phyloP scores from a whole-genome alignment of 176 grass and related monocot species.

The Microstegium vimineum region DNA sequence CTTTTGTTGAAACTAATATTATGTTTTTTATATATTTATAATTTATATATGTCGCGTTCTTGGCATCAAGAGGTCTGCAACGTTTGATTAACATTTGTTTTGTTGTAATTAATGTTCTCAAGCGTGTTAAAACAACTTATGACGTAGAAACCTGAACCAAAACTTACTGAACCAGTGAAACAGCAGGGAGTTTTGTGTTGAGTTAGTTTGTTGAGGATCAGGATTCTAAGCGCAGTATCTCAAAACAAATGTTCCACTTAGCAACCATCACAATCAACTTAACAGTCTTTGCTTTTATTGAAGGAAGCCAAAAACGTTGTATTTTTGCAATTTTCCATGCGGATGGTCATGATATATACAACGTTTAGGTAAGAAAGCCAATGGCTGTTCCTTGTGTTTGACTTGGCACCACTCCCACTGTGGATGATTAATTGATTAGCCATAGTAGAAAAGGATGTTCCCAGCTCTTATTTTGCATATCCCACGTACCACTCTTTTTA shows the following conservation, averaged over 20 bases:
- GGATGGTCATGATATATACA: neutral
- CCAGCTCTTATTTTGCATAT: neutral
- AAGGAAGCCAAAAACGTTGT: neutral
- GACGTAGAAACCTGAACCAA: neutral
- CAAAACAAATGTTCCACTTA: neutral
- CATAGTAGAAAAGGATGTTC: neutral
- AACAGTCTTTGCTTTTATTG: neutral
- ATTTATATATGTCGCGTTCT: neutral
- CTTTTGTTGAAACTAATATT: neutral
- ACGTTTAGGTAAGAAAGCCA: neutral
- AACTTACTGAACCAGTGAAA: neutral
- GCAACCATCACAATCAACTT: neutral
- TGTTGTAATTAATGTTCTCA: neutral
- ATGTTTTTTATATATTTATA: neutral
- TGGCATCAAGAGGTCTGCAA: neutral
- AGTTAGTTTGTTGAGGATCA: neutral
- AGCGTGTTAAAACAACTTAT: neutral
- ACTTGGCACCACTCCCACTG: neutral
- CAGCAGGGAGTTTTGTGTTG: neutral
- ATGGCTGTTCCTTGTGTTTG: neutral
- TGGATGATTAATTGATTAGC: neutral
- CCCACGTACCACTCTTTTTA: too few relatives aligned
- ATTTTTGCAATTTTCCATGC: neutral
- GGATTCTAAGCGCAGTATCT: neutral
- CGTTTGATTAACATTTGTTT: neutral